These are phyloP conservation scores for Spiromastix sp. DNA, from an alignment of 2,329 filamentous ascomycete species.

Conservation along the genomic window DNA sequence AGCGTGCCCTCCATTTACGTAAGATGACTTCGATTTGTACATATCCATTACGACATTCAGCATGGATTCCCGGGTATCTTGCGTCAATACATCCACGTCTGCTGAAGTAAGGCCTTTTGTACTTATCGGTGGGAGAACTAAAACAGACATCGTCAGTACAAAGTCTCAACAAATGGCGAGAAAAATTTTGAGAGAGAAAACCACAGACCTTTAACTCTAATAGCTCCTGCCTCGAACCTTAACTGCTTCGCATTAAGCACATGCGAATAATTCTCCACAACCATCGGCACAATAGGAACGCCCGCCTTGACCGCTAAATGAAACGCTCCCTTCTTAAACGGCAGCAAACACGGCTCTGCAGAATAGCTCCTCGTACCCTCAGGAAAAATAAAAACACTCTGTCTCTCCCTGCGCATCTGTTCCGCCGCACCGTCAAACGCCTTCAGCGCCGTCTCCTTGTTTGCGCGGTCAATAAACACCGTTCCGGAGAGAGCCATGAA, in stretches of 20 bases:
- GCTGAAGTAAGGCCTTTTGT: slow-evolving; percentile 62
- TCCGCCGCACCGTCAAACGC: slow-evolving; percentile 75
- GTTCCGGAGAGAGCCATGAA: slow-evolving; percentile 83
- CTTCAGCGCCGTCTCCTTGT: slow-evolving; percentile 68
- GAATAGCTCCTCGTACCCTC: slow-evolving; percentile 91
- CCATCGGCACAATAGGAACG: slow-evolving; percentile 82
- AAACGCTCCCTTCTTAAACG: slow-evolving; percentile 99
- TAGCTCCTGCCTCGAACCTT: slow-evolving; percentile 56
- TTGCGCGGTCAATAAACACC: slow-evolving; percentile 90
- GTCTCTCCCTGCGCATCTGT: slow-evolving; percentile 62
- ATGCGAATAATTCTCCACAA: slow-evolving; percentile 70
- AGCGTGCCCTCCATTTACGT: too few relatives aligned
- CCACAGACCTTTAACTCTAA: slow-evolving; percentile 62
- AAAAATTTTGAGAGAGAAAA: slow-evolving; percentile 4
- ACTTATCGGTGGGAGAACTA: slow-evolving; percentile 70
- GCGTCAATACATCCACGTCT: slow-evolving; percentile 66
- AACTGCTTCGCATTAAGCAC: slow-evolving; percentile 54
- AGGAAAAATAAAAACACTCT: slow-evolving; percentile 48
- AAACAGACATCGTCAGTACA: slow-evolving; percentile 4
- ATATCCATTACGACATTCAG: slow-evolving; percentile 46
- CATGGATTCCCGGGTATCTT: slow-evolving; percentile 64
- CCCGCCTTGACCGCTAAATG: slow-evolving; percentile 89
- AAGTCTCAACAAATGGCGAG: slow-evolving; percentile 6
- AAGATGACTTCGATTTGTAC: slow-evolving; percentile 21
- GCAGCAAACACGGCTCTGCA: slow-evolving; percentile 66